Conservation (phyloP, 1,284 basidiomycete genomes). For the Sphaerobolus stellatus region DNA sequence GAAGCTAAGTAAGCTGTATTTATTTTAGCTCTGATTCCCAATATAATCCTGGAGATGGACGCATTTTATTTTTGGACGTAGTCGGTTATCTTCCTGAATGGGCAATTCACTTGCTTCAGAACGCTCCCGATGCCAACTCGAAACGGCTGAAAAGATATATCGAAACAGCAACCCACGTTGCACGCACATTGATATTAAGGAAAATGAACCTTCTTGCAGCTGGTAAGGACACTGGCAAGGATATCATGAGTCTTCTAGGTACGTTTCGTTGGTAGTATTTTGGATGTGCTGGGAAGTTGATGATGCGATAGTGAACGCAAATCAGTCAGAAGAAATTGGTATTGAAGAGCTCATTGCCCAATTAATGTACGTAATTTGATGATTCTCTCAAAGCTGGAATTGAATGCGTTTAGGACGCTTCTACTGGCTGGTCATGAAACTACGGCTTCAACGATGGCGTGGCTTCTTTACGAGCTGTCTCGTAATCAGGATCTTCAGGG, state of each 20-base stretch:
- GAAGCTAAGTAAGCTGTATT: neutral
- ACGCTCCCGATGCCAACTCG: neutral
- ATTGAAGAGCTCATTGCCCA: constrained; percentile 4
- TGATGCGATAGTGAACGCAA: neutral
- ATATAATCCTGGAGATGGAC: neutral
- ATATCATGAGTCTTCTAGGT: constrained; percentile 8
- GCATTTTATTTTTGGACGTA: neutral
- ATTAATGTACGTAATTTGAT: neutral
- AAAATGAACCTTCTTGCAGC: neutral
- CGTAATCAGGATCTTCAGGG: constrained; percentile 25
- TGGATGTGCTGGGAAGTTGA: neutral
- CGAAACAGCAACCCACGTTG: neutral
- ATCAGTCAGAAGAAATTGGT: constrained; percentile 3
- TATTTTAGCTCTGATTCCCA: constrained; percentile 1
- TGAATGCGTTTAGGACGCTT: neutral
- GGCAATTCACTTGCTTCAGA: neutral
- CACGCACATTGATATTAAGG: neutral
- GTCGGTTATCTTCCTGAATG: neutral
- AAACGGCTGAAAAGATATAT: constrained; percentile 1
- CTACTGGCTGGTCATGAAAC: constrained; percentile 28
- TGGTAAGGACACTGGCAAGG: constrained; percentile 1
- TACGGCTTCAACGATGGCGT: constrained; percentile 25
- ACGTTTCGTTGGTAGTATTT: neutral
- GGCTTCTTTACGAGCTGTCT: constrained; percentile 29
- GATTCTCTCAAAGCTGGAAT: neutral